Evolutionary conservation across 2,329 filamentous ascomycete species (phyloP), one percentile per base, ranked within the genome.

Genomic region (Sporothrix inflata): DNA sequence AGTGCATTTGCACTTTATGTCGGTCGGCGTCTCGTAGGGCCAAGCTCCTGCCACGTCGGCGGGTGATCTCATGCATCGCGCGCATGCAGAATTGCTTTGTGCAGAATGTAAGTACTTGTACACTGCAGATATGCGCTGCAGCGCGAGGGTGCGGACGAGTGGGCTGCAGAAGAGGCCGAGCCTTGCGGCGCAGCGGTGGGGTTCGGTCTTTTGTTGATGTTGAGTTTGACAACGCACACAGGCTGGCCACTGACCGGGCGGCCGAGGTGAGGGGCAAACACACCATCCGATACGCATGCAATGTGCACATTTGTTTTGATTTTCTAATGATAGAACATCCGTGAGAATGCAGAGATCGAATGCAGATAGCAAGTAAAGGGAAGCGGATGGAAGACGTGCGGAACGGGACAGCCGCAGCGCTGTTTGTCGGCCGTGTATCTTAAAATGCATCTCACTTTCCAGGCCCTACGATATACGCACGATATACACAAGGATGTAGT

Each of bases 111-210:
- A 47, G 42, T 47, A 47, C 14, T 47, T 16, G 42, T 16, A 47
- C 14, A 47, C 51, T 30, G 51, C 51, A 55, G 51, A 30, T 14
- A n/a, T 30, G n/a, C 38, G n/a, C 19, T 40, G 30, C 57, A 34
- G 8, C 30, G 21, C 49, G 49, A 12, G 53, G 3, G 8, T 11
- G 42, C 2, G 42, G 9, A 34, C n/a, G 47, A 51, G 47, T n/a
- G 27, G 21, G 49, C 21, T 60, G 27, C 61, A 47, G 38, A 47
- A 51, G 2, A 49, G 45, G 65, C 65, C 65, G 45, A 68, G 65
- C 65, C 65, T 53, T 55, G 65, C 65, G 65, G 65, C 47, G 65
- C 30, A 68, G 65, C 19, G 47, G 65, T 24, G 65, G 61, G 57
- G 57, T 63, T 42, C 34, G 8, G 65, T 47, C 4, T 47, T 16